Percentiles rank a stretch among this genome's conserved stretches.
Conservation (phyloP, 2,329 filamentous ascomycete species). For the Thielaviopsis ethacetica region DNA sequence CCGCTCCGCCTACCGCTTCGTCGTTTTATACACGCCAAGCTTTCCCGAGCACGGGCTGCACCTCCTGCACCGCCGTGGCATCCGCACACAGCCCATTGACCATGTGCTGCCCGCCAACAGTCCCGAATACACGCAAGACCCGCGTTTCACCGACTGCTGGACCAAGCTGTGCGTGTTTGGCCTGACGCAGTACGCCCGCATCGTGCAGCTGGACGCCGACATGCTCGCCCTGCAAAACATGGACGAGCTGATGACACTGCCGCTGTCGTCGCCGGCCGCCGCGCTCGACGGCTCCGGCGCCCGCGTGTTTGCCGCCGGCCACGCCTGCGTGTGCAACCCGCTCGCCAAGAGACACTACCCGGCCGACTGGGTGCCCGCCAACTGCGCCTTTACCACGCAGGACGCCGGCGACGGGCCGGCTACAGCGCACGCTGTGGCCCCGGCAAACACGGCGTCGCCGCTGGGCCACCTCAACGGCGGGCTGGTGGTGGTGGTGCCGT, state of each 20-base stretch:
- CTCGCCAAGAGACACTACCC: constrained; percentile 66
- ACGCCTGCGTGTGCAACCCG: constrained; percentile 79
- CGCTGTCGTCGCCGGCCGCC: constrained; percentile 37
- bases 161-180: constrained; percentile 70
- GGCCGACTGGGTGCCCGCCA: constrained; percentile 41
- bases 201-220: constrained; percentile 76
- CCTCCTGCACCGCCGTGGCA: constrained; percentile 52
- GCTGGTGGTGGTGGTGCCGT: constrained; percentile 40
- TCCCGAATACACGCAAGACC: constrained; percentile 56
- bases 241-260: constrained; percentile 81
- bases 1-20: constrained; percentile 55
- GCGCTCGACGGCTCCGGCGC: not conserved
- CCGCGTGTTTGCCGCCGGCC: constrained; percentile 64
- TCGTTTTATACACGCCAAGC: constrained; percentile 68
- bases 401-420: constrained; percentile 26
- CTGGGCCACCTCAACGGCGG: constrained; percentile 36
- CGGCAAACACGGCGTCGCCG: constrained; percentile 28
- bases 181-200: constrained; percentile 57
- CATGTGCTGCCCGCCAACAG: constrained; percentile 54
- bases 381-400: constrained; percentile 43
- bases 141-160: constrained; percentile 83
- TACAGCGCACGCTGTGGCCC: constrained; percentile 28
- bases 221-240: constrained; percentile 75
- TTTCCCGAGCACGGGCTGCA: constrained; percentile 53
- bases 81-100: constrained; percentile 52